Base-by-base conservation (phyloP, 2,329 filamentous ascomycete species). In the Elsinoe perseae region DNA sequence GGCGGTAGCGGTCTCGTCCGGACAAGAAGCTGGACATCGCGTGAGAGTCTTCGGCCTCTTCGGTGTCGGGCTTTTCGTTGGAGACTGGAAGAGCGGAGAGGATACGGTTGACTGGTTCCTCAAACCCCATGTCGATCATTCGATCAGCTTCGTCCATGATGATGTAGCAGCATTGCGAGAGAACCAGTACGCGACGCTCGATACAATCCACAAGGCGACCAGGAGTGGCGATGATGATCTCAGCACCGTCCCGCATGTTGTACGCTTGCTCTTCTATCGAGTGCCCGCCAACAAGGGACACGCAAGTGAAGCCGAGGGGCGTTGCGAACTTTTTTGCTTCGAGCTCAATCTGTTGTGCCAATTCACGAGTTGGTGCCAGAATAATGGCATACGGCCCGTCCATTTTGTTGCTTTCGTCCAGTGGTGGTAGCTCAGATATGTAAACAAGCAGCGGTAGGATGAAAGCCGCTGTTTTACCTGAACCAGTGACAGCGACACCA, bases 131-230 rank as follows among this genome's bases (percentile, higher is more conserved):
- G 69, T 98, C 93, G 61, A 98, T 95, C 93, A 98, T 98, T 56
- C 92, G 87, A 73, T 98, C 93, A 34, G 93, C 93, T 80, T 98
- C 93, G 70, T 98, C 93, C 92, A 98, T 96, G 72, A 98, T 95
- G 57, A 97, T 82, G 73, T 97, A 97, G 74, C 91, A 95, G 72
- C 93, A 97, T 72, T 97, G 93, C n/a, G 84, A 85, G 48, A 97
- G 81, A 1, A 98, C 92, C 1, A 97, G 79, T 27, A 97, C 83
- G 30, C 92, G 85, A 16, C 93, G 82, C 71, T 98, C 93, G 64
- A 98, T 93, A 72, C 91, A 97, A 75, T 98, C 93, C 7, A 97
- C 88, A 0, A 98, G 81, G 79, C 93, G 91, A 74, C 93, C 93
- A 0, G 93, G 93, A 0, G 93, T 98, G n/a, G 93, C 93, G 62